phyloP scores from a whole-genome alignment of 176 grass and related monocot genomes.

The Puccinellia tenuiflora region DNA sequence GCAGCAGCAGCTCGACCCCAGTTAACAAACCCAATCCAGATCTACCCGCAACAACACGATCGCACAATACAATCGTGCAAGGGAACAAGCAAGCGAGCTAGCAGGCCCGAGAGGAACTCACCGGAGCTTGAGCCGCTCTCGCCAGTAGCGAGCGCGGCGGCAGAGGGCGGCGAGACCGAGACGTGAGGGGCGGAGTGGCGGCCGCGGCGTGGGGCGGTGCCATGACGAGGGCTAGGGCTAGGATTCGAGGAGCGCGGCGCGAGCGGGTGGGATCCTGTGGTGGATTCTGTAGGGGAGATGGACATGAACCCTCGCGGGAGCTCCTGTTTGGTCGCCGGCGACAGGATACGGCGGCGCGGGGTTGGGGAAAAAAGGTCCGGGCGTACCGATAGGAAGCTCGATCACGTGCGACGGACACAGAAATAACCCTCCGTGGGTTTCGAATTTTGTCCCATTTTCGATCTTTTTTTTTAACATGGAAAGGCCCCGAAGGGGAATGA shows the following conservation, averaged over 20 bases:
- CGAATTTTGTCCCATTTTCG: too few species aligned
- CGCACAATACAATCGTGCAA: too few species aligned
- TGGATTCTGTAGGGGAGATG: slow-evolving; percentile 67
- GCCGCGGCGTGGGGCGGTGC: slow-evolving; percentile 37
- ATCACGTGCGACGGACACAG: too few species aligned
- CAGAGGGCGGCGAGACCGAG: not conserved
- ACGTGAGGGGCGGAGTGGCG: slow-evolving; percentile 20
- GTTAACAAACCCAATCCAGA: slow-evolving; percentile 19
- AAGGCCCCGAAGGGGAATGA: too few species aligned
- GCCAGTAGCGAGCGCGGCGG: not conserved
- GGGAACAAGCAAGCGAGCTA: too few species aligned
- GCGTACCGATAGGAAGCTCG: too few species aligned
- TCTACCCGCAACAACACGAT: not conserved
- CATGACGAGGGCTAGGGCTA: slow-evolving; percentile 55
- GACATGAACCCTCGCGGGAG: slow-evolving; percentile 70
- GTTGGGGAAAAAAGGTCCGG: not conserved
- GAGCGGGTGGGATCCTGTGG: slow-evolving; percentile 42
- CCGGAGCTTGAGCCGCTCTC: slow-evolving; percentile 22
- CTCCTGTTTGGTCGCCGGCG: slow-evolving; percentile 28
- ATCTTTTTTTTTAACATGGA: too few species aligned
- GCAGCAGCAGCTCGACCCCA: not conserved
- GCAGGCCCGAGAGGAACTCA: slow-evolving; percentile 5
- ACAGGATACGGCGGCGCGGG: not conserved
- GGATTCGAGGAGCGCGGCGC: slow-evolving; percentile 15
- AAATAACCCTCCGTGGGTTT: too few species aligned